These are phyloP conservation scores for Paramecium primaurelia DNA, from an alignment of 73 alveolate genomes.

Conservation along the genomic window DNA sequence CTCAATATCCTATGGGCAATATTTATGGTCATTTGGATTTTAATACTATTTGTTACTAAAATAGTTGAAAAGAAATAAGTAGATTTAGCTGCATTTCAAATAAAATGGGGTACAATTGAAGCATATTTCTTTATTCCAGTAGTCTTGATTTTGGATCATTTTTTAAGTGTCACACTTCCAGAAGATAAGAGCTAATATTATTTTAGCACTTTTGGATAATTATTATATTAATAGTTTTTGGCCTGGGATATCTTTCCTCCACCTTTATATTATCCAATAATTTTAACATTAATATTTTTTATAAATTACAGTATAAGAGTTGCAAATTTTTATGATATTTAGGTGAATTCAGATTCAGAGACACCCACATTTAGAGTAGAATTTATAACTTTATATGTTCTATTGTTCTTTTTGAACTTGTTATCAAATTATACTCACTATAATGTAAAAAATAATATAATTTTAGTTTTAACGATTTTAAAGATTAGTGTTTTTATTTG, in stretches of 20 bases:
- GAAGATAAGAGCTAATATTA: slow-evolving; percentile 1
- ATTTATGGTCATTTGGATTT: neutral
- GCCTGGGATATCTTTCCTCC: slow-evolving; percentile 54
- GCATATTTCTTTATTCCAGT: neutral
- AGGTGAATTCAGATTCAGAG: neutral
- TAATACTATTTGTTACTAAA: neutral
- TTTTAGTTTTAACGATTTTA: neutral
- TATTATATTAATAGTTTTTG: neutral
- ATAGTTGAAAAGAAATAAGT: neutral
- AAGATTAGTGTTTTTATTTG: slow-evolving; percentile 30
- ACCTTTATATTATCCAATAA: neutral
- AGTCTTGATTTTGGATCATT: neutral
- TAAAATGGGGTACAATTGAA: slow-evolving; percentile 11
- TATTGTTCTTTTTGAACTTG: neutral
- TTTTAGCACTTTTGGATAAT: slow-evolving; percentile 23
- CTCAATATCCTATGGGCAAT: neutral
- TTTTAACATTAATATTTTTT: neutral
- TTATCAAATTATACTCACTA: slow-evolving; percentile 33
- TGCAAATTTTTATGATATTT: neutral
- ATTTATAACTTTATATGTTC: neutral
- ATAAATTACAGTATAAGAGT: neutral
- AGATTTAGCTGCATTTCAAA: neutral
- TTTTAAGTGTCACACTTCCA: neutral
- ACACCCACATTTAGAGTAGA: neutral
- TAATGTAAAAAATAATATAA: neutral